These are phyloP conservation scores for Hymenoscyphus infarciens DNA, from an alignment of 2,329 filamentous ascomycete genomes.

Conservation along the genomic window DNA sequence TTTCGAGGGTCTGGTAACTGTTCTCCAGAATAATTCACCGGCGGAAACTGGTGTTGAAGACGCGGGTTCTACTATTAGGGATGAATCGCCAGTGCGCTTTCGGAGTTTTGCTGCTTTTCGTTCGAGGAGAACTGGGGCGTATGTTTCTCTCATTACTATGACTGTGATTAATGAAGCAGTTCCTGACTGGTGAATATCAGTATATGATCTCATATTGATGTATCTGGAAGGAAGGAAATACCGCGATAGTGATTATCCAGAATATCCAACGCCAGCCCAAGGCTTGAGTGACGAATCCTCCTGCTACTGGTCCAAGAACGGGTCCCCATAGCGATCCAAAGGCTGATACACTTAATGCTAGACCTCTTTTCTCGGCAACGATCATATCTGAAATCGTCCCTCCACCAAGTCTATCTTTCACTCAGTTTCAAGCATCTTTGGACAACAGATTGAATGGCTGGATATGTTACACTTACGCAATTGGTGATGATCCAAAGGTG, in stretches of 20 bases:
- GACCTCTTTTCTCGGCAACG: constrained; percentile 19
- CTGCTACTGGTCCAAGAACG: constrained; percentile 41
- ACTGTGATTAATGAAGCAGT: constrained; percentile 1
- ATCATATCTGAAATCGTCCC: constrained; percentile 27
- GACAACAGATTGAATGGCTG: not conserved
- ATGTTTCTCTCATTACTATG: constrained; percentile 40
- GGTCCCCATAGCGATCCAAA: constrained; percentile 35
- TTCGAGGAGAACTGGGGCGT: constrained; percentile 44
- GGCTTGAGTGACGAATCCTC: constrained; percentile 45
- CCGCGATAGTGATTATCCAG: constrained; percentile 43
- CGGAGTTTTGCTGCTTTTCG: constrained; percentile 41
- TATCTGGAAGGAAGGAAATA: not conserved
- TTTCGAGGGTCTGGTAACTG: constrained; percentile 40
- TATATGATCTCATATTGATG: not conserved
- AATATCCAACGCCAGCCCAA: constrained; percentile 52
- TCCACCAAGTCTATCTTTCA: constrained; percentile 14
- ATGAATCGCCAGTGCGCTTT: constrained; percentile 46
- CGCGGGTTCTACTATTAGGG: not conserved
- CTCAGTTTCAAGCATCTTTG: not conserved
- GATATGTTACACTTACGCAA: constrained; percentile 21
- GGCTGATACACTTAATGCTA: constrained; percentile 22
- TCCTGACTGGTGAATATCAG: not conserved
- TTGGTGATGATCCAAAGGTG: constrained; percentile 39
- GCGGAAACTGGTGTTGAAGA: not conserved
- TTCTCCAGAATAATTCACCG: not conserved